Evolutionary conservation across 1,139 yeast species (phyloP), one percentile per base, ranked within the genome.

Genomic region (Sugiyamaella pinicola): DNA sequence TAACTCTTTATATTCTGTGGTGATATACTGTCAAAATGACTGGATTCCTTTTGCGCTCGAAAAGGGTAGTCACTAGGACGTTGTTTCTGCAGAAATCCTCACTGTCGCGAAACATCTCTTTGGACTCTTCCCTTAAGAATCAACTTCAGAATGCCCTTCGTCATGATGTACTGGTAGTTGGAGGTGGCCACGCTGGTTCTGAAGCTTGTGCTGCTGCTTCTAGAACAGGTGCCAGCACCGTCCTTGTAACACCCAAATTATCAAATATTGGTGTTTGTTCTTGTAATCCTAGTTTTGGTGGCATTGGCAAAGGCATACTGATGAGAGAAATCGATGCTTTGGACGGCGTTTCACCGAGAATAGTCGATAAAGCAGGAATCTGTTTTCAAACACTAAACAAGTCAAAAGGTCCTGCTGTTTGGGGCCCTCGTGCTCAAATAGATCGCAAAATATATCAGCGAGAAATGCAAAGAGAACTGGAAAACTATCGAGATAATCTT

Each of bases 131-230:
- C 17, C 37, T 58, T 4, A 21, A 37, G 12, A 46, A 29, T n/a
- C 49, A 50, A 33, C 51, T 58, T n/a, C 29, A 47, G 12, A 34
- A 38, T 1, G 55, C 63, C 6, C 63, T 57, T 3, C 49, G 43
- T 34, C 56, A 75, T 52, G 91, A 93, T 1, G 96, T 91, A 0
- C 78, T 93, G 1, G 93, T 95, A 2, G 82, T 95, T 21, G 99
- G 99, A 2, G 99, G 96, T 9, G 99, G 99, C 0, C 99, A 95
- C 72, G 99, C 99, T 35, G 99, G 99, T 2, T 86, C 96, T 62
- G 99, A 95, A 69, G 99, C 99, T 0, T 95, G 96, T 2, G 79
- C 97, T 0, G 99, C 95, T 0, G 77, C 96, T 0, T 96, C 98
- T 0, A 76, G 99, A 57, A 69, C 87, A 0, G 97, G 98, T 0